Base-by-base conservation (phyloP, 805 yeast species). In the Lipomyces spencermartinsiae region DNA sequence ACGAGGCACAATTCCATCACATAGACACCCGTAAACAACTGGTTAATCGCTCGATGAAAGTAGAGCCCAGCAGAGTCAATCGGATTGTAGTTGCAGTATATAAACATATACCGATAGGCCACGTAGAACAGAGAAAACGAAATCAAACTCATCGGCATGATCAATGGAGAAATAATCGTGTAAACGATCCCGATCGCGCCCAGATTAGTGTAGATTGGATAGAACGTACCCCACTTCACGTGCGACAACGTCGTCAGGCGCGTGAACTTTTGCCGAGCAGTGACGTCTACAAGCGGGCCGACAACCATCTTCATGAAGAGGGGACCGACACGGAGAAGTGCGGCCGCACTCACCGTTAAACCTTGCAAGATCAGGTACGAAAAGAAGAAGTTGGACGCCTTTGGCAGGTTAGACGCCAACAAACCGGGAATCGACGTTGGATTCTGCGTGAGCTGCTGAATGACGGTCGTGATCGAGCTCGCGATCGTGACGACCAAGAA, bases 401-500 rank as follows among this genome's bases (percentile, higher is more conserved):
- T 90, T 0, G 97, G 97, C 46, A 93, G 81, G 73, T 92, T 89
- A 57, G 82, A 78, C 7, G 96, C 90, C 74, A 94, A 82, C 68
- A 93, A 80, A 8, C 83, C 78, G 89, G 93, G 85, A n/a, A 96
- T 97, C 29, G 81, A 74, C 1, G 82, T 68, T 31, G 98, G 97
- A 3, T 82, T 72, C 29, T 91, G 84, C 71, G 93, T 89, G 22
- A 86, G 82, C 9, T 89, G 83, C 10, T 90, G 91, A 2, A 92
- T 85, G 5, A 96, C 87, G 3, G 90, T 79, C 22, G 97, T 87
- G 53, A 90, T 90, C 59, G 97, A 86, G 25, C 97, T 92, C 73
- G 96, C 91, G 49, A 93, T 84, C 0, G 97, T 90, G 1, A 93
- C 92, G 33, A 93, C 94, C 58, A 93, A 78, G 72, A 93, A 93